Evolutionary conservation across 2,329 filamentous ascomycete genomes (phyloP), one percentile per base, ranked within the genome.

Genomic region (Torrubiella hemipterigena): DNA sequence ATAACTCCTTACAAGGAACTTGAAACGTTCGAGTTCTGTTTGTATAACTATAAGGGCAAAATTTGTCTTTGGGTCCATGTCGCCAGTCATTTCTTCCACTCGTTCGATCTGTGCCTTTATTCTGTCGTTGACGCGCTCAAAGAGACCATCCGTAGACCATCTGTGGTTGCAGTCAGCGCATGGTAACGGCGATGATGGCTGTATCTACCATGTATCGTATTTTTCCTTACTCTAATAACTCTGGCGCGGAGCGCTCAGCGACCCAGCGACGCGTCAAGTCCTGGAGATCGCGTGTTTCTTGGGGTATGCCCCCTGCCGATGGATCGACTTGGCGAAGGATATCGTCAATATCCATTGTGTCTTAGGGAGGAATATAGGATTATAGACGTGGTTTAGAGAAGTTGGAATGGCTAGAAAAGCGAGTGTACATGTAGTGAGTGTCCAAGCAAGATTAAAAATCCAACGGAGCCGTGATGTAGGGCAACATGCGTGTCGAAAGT

Each of bases 41-140:
- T 98, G 91, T 33, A 95, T 77, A 39, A 98, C 81, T 29, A 95
- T 94, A 48, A 96, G 77, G 38, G 77, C 76, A 54, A 98, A 94
- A 53, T 94, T 96, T 41, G 83, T 79, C 55, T 82, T 86, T 28
- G 87, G 81, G 48, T 93, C 86, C 74, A 87, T 81, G 49, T 82
- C 77, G 39, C 81, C 81, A 10, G 81, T 89, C 67, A 87, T 72
- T 36, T 78, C 72, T 58, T 83, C 79, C 40, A 84, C 73, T 43
- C 66, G 69, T 54, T 77, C 70, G 47, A 82, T 81, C 61, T 83
- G 79, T 28, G 59, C 57, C 43, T 76, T 73, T 40, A 85, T 73
- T 37, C 77, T 70, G 37, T 74, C 71, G 58, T 86, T 81, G 46
- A 91, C 73, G 40, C 89, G 75, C 42, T 91, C 81, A 51, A 98